These are phyloP conservation scores for Coemansia asiatica DNA, from an alignment of 192 early-diverging fungal genomes.

Conservation along the genomic window DNA sequence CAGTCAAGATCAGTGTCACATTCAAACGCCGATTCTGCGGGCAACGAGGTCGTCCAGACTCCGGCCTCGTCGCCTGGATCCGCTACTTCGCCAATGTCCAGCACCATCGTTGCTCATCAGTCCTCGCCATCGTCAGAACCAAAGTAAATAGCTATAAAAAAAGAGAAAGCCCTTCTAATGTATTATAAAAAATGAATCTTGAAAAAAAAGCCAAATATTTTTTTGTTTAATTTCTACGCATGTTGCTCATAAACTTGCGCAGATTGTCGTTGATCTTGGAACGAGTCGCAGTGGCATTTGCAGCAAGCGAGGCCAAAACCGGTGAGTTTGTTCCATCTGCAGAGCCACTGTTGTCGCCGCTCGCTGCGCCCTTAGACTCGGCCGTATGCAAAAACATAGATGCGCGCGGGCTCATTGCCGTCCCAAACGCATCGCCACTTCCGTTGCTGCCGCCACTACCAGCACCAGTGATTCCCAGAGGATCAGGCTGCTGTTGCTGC, in stretches of 20 bases:
- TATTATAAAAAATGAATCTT: constrained; percentile 3
- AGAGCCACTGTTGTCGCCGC: background rate
- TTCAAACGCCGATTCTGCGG: background rate
- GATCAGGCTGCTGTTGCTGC: constrained; percentile 16
- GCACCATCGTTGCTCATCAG: background rate
- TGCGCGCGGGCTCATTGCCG: background rate
- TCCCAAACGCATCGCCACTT: background rate
- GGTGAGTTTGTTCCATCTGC: constrained; percentile 24
- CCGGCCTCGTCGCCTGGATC: constrained; percentile 27
- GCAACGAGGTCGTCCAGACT: constrained; percentile 25
- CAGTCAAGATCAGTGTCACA: constrained; percentile 18
- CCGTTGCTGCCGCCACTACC: background rate
- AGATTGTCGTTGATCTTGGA: constrained; percentile 54
- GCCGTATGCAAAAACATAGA: constrained; percentile 1
- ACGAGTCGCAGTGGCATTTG: constrained; percentile 48
- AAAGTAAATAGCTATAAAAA: constrained; percentile 15
- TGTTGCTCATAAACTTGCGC: constrained; percentile 54
- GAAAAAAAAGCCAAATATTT: constrained; percentile 4
- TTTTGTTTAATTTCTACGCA: constrained; percentile 28
- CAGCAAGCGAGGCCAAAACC: constrained; percentile 33
- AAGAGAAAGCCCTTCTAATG: background rate
- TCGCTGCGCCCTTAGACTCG: background rate
- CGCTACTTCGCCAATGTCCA: constrained; percentile 21
- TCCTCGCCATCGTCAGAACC: constrained; percentile 20
- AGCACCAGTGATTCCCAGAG: constrained; percentile 39